These are phyloP conservation scores for Allium sativum DNA, from an alignment of 106 monocot genomes.

Conservation along the genomic window DNA sequence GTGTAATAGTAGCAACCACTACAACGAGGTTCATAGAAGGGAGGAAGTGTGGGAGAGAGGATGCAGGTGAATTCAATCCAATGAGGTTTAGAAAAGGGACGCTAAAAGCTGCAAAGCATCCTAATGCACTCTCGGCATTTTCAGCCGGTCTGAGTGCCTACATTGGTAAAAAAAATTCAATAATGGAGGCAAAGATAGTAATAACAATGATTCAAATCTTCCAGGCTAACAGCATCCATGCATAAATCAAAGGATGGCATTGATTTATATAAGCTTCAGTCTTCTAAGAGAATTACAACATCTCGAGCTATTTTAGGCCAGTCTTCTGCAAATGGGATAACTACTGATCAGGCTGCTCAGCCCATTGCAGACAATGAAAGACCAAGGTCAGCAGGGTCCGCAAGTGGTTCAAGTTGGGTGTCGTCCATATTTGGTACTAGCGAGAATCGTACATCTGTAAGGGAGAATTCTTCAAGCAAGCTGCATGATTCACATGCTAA, in stretches of 20 bases:
- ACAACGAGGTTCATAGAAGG: no score
- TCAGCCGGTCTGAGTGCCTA: no score
- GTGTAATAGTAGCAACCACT: no score
- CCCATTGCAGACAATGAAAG: slow-evolving; percentile 41
- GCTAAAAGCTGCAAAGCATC: no score
- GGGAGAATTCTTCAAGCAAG: slow-evolving; percentile 30
- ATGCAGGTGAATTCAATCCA: no score
- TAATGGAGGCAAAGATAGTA: no score
- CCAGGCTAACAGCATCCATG: slow-evolving; percentile 22
- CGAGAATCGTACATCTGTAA: slow-evolving; percentile 43
- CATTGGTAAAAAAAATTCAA: no score
- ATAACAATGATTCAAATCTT: slow-evolving; percentile 46
- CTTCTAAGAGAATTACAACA: slow-evolving; percentile 62
- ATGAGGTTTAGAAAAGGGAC: no score
- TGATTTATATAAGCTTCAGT: slow-evolving; percentile 55
- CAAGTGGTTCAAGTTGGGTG: slow-evolving; percentile 67
- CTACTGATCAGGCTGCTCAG: slow-evolving; percentile 53
- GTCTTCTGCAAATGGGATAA: slow-evolving; percentile 67
- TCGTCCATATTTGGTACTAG: slow-evolving; percentile 60
- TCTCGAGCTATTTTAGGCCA: slow-evolving; percentile 66
- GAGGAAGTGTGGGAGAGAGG: no score
- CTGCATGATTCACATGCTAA: slow-evolving; percentile 15
- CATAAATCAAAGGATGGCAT: slow-evolving; percentile 23
- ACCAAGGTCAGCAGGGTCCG: slow-evolving; percentile 37
- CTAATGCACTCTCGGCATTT: no score